Conservation (phyloP, 768 basidiomycete species). For the Leccinum subgranulosum region DNA sequence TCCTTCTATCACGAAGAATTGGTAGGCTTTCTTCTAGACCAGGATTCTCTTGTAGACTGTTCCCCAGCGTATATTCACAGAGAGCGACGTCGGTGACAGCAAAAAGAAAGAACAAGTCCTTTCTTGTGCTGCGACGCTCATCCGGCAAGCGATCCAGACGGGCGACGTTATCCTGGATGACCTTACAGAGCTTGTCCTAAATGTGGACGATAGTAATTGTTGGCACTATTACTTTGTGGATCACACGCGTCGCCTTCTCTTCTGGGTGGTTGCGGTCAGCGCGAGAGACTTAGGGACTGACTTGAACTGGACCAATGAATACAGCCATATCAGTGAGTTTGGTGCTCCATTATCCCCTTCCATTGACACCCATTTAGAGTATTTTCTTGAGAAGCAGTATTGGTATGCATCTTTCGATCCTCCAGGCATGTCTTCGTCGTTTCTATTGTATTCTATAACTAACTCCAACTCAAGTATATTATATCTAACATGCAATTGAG, state of each 20-base stretch:
- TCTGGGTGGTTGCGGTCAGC: conserved; percentile 9
- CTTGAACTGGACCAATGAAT: conserved; percentile 9
- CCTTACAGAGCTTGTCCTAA: conserved; percentile 10
- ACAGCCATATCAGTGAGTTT: not conserved
- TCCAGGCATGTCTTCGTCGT: not conserved
- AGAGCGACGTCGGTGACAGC: conserved; percentile 1
- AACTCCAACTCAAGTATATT: not conserved
- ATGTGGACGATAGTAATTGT: not conserved
- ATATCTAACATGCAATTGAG: conserved; percentile 3
- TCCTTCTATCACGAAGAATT: conserved; percentile 12
- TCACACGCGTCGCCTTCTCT: conserved; percentile 15
- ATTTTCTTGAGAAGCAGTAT: conserved; percentile 1
- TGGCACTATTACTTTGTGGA: conserved; percentile 20
- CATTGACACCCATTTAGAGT: conserved; percentile 4
- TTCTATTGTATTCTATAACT: not conserved
- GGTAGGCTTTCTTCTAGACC: not conserved
- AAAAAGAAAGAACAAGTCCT: not conserved
- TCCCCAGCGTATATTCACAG: conserved; percentile 17
- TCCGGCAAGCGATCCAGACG: not conserved
- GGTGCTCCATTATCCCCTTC: not conserved
- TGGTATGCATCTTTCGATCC: conserved; percentile 3
- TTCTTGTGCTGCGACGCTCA: conserved; percentile 3
- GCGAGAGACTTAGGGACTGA: not conserved
- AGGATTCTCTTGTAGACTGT: not conserved
- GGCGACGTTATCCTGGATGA: conserved; percentile 4